Percentiles rank a stretch among this genome's conserved stretches.
These are phyloP conservation scores for Sugiyamaella lignohabitans DNA, from an alignment of 805 yeast genomes.

Conservation along the genomic window DNA sequence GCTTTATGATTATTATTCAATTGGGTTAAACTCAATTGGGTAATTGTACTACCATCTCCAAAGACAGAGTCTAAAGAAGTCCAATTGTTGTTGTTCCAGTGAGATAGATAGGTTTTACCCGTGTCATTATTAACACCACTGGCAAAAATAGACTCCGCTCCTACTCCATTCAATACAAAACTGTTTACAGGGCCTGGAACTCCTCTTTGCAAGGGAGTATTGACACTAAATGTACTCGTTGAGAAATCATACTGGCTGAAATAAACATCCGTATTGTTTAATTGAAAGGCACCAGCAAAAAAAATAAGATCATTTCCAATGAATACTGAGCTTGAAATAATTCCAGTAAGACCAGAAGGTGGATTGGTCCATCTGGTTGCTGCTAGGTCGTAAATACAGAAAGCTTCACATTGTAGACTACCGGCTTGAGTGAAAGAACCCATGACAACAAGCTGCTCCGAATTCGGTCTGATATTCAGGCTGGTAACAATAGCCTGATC, in stretches of 20 bases:
- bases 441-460: conserved; percentile 53
- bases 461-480: conserved; percentile 36
- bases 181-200: conserved; percentile 26
- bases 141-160: conserved; percentile 42
- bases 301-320: conserved; percentile 35
- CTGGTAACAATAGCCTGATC: conserved; percentile 39
- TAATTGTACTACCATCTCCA: conserved; percentile 33
- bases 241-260: conserved; percentile 52
- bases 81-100: conserved; percentile 48
- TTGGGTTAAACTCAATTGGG: conserved; percentile 41
- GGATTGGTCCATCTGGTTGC: conserved; percentile 50
- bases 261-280: conserved; percentile 34
- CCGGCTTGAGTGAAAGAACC: conserved; percentile 65
- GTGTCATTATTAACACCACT: conserved; percentile 28
- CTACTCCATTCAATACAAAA: conserved; percentile 32
- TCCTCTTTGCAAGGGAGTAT: conserved; percentile 17
- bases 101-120: conserved; percentile 33
- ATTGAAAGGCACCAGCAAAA: conserved; percentile 50
- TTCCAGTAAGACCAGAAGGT: conserved; percentile 41
- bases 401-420: conserved; percentile 47
- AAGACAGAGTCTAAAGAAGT: conserved; percentile 36
- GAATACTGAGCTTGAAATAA: conserved; percentile 49
- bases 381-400: conserved; percentile 60
- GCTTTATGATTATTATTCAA: conserved; percentile 27
- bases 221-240: conserved; percentile 25